A percentile compares a stretch with the other conserved stretches of the same genome.
Evolutionary conservation across 208 protist species (phyloP).

Genomic region (Polymyxa betae): DNA sequence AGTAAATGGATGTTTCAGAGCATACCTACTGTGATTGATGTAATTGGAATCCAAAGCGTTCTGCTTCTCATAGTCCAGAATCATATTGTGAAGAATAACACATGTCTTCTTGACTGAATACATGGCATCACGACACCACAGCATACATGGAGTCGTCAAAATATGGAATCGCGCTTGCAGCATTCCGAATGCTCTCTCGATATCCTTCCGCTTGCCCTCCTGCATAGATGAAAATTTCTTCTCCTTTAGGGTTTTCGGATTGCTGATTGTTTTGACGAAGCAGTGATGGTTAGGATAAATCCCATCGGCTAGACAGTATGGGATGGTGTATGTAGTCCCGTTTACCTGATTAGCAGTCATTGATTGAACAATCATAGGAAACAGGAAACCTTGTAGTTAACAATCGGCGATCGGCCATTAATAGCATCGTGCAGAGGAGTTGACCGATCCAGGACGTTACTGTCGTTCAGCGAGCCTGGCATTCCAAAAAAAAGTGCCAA

Average conservation of each 20-base stretch:
- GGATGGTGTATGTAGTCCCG: not conserved
- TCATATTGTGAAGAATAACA: not conserved
- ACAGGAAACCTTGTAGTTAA: too few relatives aligned
- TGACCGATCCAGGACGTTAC: not conserved
- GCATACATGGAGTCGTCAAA: not conserved
- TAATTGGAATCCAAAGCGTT: not conserved
- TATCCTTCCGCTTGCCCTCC: not conserved
- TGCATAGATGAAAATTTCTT: not conserved
- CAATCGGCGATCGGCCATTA: not conserved
- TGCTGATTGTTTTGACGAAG: not conserved
- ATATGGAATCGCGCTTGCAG: not conserved
- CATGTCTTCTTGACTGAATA: not conserved
- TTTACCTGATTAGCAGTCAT: too few relatives aligned
- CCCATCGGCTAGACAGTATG: not conserved
- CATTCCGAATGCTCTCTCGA: not conserved
- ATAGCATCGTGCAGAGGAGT: not conserved
- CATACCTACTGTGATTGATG: too few relatives aligned
- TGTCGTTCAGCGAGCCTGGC: not conserved
- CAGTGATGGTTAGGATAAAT: constrained; percentile 6
- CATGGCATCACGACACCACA: not conserved
- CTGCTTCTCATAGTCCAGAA: not conserved
- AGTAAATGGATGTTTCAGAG: too few relatives aligned
- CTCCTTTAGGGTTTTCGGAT: not conserved
- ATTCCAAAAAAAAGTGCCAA: not conserved
- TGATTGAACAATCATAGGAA: too few relatives aligned